Evolutionary conservation across 2,329 filamentous ascomycete genomes (phyloP).

Genomic region (Diaporthe citri): DNA sequence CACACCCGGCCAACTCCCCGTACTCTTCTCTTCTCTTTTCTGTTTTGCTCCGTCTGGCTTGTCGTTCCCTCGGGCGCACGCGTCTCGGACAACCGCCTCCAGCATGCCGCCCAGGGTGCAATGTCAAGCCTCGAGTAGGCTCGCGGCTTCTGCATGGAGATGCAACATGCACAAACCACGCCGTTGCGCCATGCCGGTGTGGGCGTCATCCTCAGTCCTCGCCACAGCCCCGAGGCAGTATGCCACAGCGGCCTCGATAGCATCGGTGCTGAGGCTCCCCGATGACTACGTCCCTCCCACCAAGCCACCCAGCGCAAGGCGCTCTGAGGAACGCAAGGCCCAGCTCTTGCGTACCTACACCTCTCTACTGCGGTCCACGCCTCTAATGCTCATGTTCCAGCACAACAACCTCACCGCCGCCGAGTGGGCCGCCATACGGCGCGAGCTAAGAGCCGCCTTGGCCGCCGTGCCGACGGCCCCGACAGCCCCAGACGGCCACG

Average conservation of each 20-base stretch:
- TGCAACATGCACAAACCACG: slow-evolving; percentile 4
- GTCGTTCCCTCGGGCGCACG: neutral
- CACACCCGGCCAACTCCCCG: neutral
- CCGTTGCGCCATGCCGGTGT: slow-evolving; percentile 29
- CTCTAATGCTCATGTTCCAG: slow-evolving; percentile 86
- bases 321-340: slow-evolving; percentile 87
- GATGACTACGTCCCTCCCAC: slow-evolving; percentile 71
- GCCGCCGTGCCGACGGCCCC: slow-evolving; percentile 54
- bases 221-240: slow-evolving; percentile 43
- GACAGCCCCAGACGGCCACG: slow-evolving; percentile 47
- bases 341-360: slow-evolving; percentile 90
- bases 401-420: slow-evolving; percentile 77
- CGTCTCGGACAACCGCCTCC: neutral
- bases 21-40: neutral
- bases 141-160: slow-evolving; percentile 28
- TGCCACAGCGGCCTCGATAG: slow-evolving; percentile 42
- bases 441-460: slow-evolving; percentile 71
- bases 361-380: slow-evolving; percentile 86
- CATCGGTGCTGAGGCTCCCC: slow-evolving; percentile 51
- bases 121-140: slow-evolving; percentile 35
- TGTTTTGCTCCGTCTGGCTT: neutral
- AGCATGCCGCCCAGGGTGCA: slow-evolving; percentile 40
- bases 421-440: slow-evolving; percentile 80
- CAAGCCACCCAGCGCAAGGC: slow-evolving; percentile 90
- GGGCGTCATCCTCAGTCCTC: neutral